Evolutionary conservation across 371 early-diverging fungal species (phyloP).

Genomic region (Mortierella sp.): DNA sequence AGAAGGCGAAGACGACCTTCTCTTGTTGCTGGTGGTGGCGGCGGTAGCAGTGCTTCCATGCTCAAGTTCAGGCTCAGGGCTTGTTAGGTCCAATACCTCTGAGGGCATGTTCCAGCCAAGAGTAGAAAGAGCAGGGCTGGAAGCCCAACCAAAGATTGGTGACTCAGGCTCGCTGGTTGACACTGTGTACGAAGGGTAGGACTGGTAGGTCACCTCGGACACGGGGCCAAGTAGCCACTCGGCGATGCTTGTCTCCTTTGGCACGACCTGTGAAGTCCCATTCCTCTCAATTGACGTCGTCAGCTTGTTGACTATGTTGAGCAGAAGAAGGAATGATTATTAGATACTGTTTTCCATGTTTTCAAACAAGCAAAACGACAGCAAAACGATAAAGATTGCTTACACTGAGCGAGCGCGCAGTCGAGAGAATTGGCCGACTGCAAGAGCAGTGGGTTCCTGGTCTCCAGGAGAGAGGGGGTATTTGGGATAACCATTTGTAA

Average conservation of each 20-base stretch:
- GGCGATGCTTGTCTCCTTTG: conserved; percentile 37
- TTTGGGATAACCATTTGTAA: conserved; percentile 26
- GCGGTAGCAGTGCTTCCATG: conserved; percentile 5
- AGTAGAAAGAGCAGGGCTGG: conserved; percentile 6
- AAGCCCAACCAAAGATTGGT: neutral
- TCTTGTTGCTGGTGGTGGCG: neutral
- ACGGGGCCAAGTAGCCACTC: conserved; percentile 35
- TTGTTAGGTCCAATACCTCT: neutral
- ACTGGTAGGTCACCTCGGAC: neutral
- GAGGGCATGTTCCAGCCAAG: neutral
- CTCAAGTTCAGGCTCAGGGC: neutral
- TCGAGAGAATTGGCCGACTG: conserved; percentile 48
- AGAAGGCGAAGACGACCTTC: neutral
- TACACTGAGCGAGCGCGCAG: conserved; percentile 49
- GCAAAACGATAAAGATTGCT: neutral
- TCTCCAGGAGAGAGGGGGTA: conserved; percentile 24
- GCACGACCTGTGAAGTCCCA: neutral
- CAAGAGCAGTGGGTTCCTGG: conserved; percentile 22
- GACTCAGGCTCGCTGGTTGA: neutral
- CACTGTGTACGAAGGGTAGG: conserved; percentile 4
- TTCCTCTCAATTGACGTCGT: conserved; percentile 32
- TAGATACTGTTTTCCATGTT: neutral
- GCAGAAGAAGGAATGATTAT: neutral
- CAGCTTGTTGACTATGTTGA: conserved; percentile 40
- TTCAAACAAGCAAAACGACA: neutral